A percentile compares a stretch with the other conserved stretches of the same genome.
Conservation (phyloP, 768 basidiomycete genomes). For the Rhizopogon roseolus region DNA sequence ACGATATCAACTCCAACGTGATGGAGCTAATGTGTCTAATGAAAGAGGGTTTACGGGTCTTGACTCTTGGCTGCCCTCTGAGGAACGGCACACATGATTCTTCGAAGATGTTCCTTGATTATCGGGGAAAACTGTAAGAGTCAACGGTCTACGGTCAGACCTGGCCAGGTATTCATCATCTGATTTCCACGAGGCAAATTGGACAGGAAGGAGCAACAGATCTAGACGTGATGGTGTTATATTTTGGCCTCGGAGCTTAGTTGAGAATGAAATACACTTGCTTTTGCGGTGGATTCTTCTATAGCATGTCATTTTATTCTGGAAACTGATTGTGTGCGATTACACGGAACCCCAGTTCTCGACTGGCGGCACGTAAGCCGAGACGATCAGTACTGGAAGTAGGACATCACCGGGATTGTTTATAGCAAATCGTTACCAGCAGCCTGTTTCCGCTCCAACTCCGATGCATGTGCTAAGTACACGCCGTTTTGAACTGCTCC, state of each 20-base stretch:
- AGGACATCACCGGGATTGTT: too few relatives aligned
- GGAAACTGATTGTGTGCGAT: not conserved
- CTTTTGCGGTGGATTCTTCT: too few relatives aligned
- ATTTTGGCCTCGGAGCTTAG: not conserved
- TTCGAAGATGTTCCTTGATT: not conserved
- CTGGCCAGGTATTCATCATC: not conserved
- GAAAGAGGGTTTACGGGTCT: not conserved
- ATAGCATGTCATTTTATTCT: too few relatives aligned
- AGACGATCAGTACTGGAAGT: not conserved
- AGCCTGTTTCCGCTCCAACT: not conserved
- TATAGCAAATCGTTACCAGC: not conserved
- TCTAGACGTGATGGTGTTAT: not conserved
- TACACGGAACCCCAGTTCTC: too few relatives aligned
- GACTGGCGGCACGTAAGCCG: too few relatives aligned
- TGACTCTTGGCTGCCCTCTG: not conserved
- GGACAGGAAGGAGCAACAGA: too few relatives aligned
- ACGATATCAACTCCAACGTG: not conserved
- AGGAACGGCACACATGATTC: not conserved
- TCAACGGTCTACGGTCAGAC: not conserved
- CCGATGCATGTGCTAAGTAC: not conserved
- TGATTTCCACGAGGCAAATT: not conserved
- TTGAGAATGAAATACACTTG: not conserved
- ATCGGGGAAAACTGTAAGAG: not conserved
- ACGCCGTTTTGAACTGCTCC: too few relatives aligned
- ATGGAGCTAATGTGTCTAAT: not conserved